Evolutionary conservation across 2,329 filamentous ascomycete species (phyloP).

Genomic region (Colletotrichum graminicola): DNA sequence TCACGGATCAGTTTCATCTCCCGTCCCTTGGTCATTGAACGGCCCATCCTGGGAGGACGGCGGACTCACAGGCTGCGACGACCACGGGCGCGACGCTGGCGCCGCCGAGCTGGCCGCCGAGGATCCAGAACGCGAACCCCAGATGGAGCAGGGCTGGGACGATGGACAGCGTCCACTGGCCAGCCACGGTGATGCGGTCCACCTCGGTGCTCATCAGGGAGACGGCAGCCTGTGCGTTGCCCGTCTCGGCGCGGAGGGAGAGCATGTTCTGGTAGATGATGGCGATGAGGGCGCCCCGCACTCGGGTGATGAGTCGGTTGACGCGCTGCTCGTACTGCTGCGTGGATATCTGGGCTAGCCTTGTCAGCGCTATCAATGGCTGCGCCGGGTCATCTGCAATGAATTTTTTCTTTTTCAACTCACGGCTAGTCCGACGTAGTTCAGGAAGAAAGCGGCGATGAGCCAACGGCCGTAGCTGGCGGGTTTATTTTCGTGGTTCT

Average conservation of each 20-base stretch:
- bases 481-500: background rate
- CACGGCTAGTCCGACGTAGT: constrained; percentile 57
- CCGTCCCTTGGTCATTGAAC: no score
- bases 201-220: constrained; percentile 49
- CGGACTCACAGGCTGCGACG: constrained; percentile 50
- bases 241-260: constrained; percentile 35
- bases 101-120: constrained; percentile 53
- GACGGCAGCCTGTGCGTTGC: constrained; percentile 43
- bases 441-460: constrained; percentile 54
- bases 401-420: background rate
- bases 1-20: no score
- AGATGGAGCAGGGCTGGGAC: constrained; percentile 43
- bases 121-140: constrained; percentile 46
- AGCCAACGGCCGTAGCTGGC: constrained; percentile 52
- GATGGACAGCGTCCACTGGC: constrained; percentile 43
- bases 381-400: no score
- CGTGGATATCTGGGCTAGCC: background rate
- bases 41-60: constrained; percentile 32
- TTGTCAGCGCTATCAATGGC: no score
- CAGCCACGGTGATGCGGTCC: constrained; percentile 45
- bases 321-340: constrained; percentile 41
- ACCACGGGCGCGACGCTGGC: constrained; percentile 54
- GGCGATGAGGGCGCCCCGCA: constrained; percentile 47
- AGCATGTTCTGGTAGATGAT: constrained; percentile 47
- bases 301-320: constrained; percentile 44